Conservation (phyloP, 2,329 filamentous ascomycete genomes). For the Hymenoscyphus occultus region DNA sequence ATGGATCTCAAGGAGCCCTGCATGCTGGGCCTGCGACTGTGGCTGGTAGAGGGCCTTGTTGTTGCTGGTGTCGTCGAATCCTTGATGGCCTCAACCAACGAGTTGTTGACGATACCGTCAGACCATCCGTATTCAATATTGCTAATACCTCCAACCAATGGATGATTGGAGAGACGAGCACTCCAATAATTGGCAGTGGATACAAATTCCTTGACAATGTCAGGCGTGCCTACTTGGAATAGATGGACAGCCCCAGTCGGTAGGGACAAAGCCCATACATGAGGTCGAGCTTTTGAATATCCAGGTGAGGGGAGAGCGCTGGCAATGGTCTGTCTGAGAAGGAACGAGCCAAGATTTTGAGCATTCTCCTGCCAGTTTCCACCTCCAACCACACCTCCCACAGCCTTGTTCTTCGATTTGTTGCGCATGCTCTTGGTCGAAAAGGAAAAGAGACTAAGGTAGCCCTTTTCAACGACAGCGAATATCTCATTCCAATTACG, state of each 20-base stretch:
- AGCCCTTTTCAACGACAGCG: conserved; percentile 92
- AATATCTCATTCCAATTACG: conserved; percentile 94
- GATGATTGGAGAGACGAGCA: conserved; percentile 88
- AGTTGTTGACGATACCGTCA: conserved; percentile 66
- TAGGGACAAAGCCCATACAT: conserved; percentile 91
- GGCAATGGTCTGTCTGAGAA: conserved; percentile 86
- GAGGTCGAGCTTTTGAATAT: conserved; percentile 83
- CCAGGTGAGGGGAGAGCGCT: conserved; percentile 86
- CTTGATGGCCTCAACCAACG: conserved; percentile 48
- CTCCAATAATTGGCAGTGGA: conserved; percentile 97
- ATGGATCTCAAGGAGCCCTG: conserved; percentile 61
- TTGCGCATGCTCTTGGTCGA: conserved; percentile 71
- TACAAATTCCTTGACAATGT: conserved; percentile 94
- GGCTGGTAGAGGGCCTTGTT: conserved; percentile 32
- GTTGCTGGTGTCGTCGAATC: conserved; percentile 39
- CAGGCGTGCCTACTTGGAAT: conserved; percentile 95
- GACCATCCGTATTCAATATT: conserved; percentile 99
- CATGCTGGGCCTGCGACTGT: conserved; percentile 39
- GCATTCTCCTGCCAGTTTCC: conserved; percentile 99
- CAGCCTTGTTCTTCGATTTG: conserved; percentile 56
- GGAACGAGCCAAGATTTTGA: conserved; percentile 81
- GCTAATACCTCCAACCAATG: conserved; percentile 85
- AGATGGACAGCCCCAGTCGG: conserved; percentile 92
- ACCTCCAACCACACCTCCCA: conserved; percentile 73
- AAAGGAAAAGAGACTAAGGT: conserved; percentile 92